Evolutionary conservation across 164 flowering plant genomes (phyloP).

Genomic region (Magnolia kwangsiensis): DNA sequence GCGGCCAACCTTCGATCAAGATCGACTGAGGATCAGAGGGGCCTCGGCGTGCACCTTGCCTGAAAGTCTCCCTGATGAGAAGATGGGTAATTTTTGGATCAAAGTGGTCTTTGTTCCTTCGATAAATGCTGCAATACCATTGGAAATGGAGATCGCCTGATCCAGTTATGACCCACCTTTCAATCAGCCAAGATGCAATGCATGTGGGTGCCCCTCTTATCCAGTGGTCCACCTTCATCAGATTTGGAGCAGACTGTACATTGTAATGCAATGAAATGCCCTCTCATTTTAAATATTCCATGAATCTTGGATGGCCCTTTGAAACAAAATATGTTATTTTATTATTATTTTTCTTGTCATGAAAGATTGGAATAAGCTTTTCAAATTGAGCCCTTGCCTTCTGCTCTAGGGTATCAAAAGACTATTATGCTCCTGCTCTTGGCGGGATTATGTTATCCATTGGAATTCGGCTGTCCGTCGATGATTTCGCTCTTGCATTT

Average conservation of each 20-base stretch:
- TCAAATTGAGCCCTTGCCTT: not conserved
- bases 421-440: slow-evolving; percentile 95
- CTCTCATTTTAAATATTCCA: not conserved
- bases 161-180: not conserved
- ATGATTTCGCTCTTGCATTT: slow-evolving; percentile 87
- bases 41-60: too few species aligned
- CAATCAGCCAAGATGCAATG: not conserved
- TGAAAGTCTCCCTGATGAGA: too few species aligned
- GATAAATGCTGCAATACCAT: too few species aligned
- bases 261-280: not conserved
- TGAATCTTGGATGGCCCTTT: not conserved
- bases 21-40: too few species aligned
- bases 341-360: not conserved
- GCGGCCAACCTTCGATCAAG: too few species aligned
- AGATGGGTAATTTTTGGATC: too few species aligned
- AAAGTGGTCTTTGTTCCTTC: too few species aligned
- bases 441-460: slow-evolving; percentile 98
- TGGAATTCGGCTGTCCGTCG: slow-evolving; percentile 75
- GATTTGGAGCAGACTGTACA: not conserved
- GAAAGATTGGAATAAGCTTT: not conserved
- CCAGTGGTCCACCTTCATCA: too few species aligned
- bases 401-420: slow-evolving; percentile 77
- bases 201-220: too few species aligned
- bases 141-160: too few species aligned
- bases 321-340: not conserved